phyloP scores from a whole-genome alignment of 163 green algal genomes.

The Scenedesmus sp. region DNA sequence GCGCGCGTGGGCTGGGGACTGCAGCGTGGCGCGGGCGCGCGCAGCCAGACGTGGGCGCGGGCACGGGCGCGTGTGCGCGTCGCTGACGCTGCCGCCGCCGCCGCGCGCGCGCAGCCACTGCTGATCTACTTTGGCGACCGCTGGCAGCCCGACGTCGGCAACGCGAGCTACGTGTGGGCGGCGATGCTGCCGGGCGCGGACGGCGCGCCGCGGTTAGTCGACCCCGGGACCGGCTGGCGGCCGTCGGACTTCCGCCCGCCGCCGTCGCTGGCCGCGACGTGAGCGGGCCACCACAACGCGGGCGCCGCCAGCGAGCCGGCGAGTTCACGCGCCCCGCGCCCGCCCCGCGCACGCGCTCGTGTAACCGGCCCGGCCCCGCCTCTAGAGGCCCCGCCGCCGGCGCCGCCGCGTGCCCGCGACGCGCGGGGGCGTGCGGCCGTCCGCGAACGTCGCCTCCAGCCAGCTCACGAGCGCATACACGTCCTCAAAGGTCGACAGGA shows the following conservation, averaged over 20 bases:
- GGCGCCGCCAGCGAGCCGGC: too few species aligned
- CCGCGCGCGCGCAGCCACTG: background rate
- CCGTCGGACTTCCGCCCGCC: background rate
- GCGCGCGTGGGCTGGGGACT: too few species aligned
- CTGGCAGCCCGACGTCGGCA: constrained; percentile 24
- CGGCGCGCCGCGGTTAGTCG: constrained; percentile 4
- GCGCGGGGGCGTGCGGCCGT: background rate
- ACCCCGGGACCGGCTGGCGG: constrained; percentile 5
- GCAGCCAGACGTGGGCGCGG: background rate
- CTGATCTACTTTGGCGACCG: constrained; percentile 39
- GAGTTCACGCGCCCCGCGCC: too few species aligned
- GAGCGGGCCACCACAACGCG: too few species aligned
- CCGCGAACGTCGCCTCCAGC: constrained; percentile 50
- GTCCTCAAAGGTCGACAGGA: constrained; percentile 76
- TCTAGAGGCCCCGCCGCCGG: too few species aligned
- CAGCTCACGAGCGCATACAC: constrained; percentile 65
- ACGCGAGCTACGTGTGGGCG: constrained; percentile 42
- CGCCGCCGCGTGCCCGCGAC: too few species aligned
- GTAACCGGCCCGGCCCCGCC: too few species aligned
- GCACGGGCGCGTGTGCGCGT: background rate
- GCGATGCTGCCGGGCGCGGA: constrained; percentile 9
- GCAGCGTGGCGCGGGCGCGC: too few species aligned
- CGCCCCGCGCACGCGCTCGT: too few species aligned
- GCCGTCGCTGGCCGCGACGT: background rate
- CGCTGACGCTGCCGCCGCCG: background rate